Percentiles rank a stretch among this genome's conserved stretches.
Evolutionary conservation across 768 basidiomycete species (phyloP).

Genomic region (Rhodotorula graminis): DNA sequence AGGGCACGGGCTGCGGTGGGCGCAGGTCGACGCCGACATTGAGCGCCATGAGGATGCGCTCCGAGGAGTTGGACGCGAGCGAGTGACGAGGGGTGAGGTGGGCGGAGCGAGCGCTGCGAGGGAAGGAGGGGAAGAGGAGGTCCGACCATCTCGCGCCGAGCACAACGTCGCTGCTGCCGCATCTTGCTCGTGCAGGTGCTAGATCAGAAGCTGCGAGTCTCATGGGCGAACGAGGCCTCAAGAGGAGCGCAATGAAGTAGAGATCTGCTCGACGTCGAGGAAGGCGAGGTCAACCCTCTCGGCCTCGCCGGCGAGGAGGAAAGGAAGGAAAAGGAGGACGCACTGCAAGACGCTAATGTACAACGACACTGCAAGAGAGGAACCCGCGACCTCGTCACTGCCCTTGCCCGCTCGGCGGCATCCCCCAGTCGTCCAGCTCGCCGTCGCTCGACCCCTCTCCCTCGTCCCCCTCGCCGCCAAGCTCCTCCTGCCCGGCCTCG

Average conservation of each 20-base stretch:
- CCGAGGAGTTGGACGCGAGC: neutral
- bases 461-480: neutral
- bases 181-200: no score
- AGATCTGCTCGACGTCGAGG: no score
- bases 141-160: no score
- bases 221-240: no score
- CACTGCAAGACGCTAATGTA: neutral
- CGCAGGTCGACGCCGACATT: neutral
- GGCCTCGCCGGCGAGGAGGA: no score
- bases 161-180: no score
- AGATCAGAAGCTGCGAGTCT: no score
- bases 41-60: neutral
- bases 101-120: neutral
- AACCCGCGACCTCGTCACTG: neutral
- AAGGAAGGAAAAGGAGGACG: neutral
- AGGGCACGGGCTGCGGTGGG: neutral
- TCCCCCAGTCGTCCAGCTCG: constrained; percentile 32
- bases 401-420: constrained; percentile 29
- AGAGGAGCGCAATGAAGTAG: no score
- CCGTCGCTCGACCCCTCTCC: no score
- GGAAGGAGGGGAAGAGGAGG: neutral
- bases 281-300: no score
- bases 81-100: neutral
- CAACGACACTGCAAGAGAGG: neutral
- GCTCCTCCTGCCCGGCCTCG: neutral